phyloP scores from a whole-genome alignment of 306 rosid genomes.

The Medicago arabica region DNA sequence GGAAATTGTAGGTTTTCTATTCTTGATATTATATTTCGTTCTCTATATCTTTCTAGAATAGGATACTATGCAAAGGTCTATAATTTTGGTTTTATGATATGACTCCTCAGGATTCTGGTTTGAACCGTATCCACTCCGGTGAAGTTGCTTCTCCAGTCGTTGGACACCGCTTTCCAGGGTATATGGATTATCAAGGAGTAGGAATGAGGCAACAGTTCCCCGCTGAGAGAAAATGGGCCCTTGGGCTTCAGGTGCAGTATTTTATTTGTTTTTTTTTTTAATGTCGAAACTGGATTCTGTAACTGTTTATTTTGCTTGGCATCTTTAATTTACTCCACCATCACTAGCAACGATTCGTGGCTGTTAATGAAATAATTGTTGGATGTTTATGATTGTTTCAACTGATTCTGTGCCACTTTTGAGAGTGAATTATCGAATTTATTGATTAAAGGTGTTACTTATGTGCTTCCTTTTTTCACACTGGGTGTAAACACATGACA shows the following conservation, averaged over 20 bases:
- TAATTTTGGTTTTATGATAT: conserved; percentile 39
- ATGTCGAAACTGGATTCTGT: not conserved
- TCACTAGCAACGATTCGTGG: conserved; percentile 18
- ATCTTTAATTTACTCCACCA: conserved; percentile 32
- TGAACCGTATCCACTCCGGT: conserved; percentile 57
- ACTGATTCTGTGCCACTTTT: conserved; percentile 31
- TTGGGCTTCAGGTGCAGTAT: conserved; percentile 89
- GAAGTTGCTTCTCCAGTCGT: conserved; percentile 67
- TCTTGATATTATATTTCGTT: conserved; percentile 15
- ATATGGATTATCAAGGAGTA: conserved; percentile 69
- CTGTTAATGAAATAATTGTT: conserved; percentile 33
- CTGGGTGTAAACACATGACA: not conserved
- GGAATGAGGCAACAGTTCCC: conserved; percentile 71
- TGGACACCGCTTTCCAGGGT: conserved; percentile 75
- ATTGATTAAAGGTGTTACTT: conserved; percentile 36
- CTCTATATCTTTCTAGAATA: conserved; percentile 10
- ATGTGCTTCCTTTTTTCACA: conserved; percentile 3
- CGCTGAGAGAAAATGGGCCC: conserved; percentile 96
- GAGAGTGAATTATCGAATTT: not conserved
- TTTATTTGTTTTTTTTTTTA: conserved; percentile 39
- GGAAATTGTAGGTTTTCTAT: conserved; percentile 31
- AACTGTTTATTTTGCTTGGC: conserved; percentile 21
- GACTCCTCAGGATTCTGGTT: conserved; percentile 63
- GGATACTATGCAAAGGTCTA: conserved; percentile 36
- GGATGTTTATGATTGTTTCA: conserved; percentile 27